Evolutionary conservation across 176 grass and related monocot species (phyloP), one percentile per base, ranked within the genome.

Genomic region (Pharus latifolius): DNA sequence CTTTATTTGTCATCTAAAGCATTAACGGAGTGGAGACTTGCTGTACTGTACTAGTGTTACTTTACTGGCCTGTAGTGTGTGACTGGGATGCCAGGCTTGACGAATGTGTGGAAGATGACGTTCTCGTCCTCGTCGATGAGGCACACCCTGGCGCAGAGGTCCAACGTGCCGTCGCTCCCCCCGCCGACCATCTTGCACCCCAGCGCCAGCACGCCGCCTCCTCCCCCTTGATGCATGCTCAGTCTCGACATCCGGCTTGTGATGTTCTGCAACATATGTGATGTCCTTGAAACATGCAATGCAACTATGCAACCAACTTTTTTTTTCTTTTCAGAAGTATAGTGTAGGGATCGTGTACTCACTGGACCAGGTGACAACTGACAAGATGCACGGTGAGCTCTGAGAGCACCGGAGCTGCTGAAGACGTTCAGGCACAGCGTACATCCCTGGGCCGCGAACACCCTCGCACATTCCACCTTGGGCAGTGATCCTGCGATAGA

Each of bases 121-220:
- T 27, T 19, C 68, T 90, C 93, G 7, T 74, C 55, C 79, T 96
- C 93, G 58, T 91, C 74, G 4, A 85, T 54, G 2, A 89, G 38
- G 88, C 93, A 96, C 25, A 96, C 83, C 10, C 92, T 69, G 2
- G 80, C 89, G 26, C 86, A 92, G 34, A 92, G 77, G 77, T 96
- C 86, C 19, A 96, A 55, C 0, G 77, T 57, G 0, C 89, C 93
- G 58, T 96, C 93, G 42, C 77, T 92, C 1, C 93, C 83, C 41
- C 77, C 86, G 65, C 93, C 89, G 4, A 92, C 93, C 86, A 90
- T 90, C 74, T 92, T 96, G 84, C 93, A 96, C 1, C 64, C 85
- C 29, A 96, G 77, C 53, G 86, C 89, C 18, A 96, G 59, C 47
- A 63, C 80, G 7, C 71, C 82, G 0, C 77, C 69, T 0, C 24